These are phyloP conservation scores for Tulasnella sp. DNA, from an alignment of 768 basidiomycete genomes.

Conservation along the genomic window DNA sequence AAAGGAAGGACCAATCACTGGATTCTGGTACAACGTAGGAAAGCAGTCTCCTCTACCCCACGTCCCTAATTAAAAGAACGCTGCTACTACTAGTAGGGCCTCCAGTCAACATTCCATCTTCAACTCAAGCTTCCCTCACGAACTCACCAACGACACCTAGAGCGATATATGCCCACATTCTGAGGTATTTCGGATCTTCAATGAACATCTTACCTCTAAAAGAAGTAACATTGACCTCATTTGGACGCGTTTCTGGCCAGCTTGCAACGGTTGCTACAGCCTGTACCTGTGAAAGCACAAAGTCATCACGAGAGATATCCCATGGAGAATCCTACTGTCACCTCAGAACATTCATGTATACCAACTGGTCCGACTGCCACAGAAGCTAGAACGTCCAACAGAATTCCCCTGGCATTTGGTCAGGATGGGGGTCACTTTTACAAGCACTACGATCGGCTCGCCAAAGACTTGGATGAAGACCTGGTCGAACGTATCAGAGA, in stretches of 20 bases:
- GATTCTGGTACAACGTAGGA: not conserved
- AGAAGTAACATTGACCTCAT: not conserved
- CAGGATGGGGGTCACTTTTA: not conserved
- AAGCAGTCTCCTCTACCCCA: not conserved
- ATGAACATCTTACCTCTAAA: not conserved
- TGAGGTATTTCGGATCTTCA: not conserved
- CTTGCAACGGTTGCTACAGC: not conserved
- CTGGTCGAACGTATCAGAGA: not conserved
- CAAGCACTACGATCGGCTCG: not conserved
- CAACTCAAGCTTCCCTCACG: no score
- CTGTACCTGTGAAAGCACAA: not conserved
- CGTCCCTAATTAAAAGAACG: not conserved
- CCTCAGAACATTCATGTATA: not conserved
- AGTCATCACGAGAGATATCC: not conserved
- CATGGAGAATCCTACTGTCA: not conserved
- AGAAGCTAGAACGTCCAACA: not conserved
- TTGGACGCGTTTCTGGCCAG: not conserved
- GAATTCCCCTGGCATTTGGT: not conserved
- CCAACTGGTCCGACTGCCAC: not conserved
- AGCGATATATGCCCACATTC: not conserved
- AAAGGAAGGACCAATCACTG: not conserved
- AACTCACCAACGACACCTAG: no score
- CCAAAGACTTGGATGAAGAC: not conserved
- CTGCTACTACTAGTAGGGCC: no score
- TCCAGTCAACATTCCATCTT: no score